Evolutionary conservation across 2,329 filamentous ascomycete species (phyloP), one percentile per base, ranked within the genome.

Genomic region (Daldinia sp.): DNA sequence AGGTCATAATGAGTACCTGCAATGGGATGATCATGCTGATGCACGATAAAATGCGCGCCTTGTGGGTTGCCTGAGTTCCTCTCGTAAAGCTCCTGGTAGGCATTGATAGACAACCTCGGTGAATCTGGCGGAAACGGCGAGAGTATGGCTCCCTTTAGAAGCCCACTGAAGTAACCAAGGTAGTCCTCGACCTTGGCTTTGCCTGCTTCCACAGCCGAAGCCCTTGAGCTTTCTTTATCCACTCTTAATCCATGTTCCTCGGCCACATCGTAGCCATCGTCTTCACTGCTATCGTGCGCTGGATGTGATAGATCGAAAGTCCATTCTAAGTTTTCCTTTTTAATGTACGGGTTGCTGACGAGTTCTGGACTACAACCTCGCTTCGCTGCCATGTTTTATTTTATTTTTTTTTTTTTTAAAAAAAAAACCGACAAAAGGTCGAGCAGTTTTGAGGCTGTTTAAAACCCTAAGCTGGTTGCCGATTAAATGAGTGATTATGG

Each of bases 11-110:
- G 87, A 1, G 82, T 82, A 21, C 89, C 88, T 8, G 89, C 87
- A 41, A 90, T 74, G 1, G 89, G 90, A 72, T 92, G 89, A 71
- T 91, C 88, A 72, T 92, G 89, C 71, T 92, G 89, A 73, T 92
- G 88, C 34, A 92, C 82, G 52, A 92, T 85, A 71, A 91, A 92
- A 73, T 89, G 86, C 7, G 80, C 77, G 15, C 81, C 81, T 13
- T 57, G 41, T 3, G 61, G 37, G 43, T 58, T 76, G 15, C 73
- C 75, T 1, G 68, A 69, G 47, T 75, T 75, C n/a, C 55, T 50
- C 3, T 69, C 64, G 57, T 81, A 83, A 6, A 83, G 75, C 7
- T 69, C 61, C 3, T 70, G 64, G 67, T 80, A 82, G 2, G 54
- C 58, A 1, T 69, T 21, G 17, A 81, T 68, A 13, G 78, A 59